These are phyloP conservation scores for Lecanicillium sp. DNA, from an alignment of 2,329 filamentous ascomycete species.

Conservation along the genomic window DNA sequence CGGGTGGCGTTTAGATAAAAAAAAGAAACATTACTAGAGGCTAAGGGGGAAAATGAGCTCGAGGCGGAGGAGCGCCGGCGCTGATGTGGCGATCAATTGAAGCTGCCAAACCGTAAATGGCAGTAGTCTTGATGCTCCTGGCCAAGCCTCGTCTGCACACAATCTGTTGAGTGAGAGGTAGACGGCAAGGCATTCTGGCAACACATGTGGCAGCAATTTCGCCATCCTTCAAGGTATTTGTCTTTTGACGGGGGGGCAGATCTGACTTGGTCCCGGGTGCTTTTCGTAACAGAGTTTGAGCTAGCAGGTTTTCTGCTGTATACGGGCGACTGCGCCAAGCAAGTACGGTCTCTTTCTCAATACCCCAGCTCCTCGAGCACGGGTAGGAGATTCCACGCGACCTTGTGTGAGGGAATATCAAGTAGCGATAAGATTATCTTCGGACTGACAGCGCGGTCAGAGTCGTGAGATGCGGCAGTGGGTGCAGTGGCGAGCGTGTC, in stretches of 20 bases:
- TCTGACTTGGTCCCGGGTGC: not conserved
- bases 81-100: not conserved
- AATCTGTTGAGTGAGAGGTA: not conserved
- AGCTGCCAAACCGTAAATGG: no score
- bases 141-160: no score
- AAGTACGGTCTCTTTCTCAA: no score
- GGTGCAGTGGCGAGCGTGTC: no score
- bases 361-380: no score
- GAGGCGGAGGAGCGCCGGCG: not conserved
- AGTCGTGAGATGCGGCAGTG: no score
- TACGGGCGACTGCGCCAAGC: not conserved
- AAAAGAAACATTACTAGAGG: not conserved
- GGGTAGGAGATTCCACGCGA: not conserved
- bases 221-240: no score
- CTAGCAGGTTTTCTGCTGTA: not conserved
- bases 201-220: constrained; percentile 12
- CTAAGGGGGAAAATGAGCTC: not conserved
- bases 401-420: no score
- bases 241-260: not conserved
- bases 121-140: no score
- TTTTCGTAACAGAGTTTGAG: constrained; percentile 11
- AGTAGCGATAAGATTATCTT: no score
- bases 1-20: not conserved
- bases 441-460: no score
- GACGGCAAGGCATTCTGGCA: not conserved